These are phyloP conservation scores for Mycena latifolia DNA, from an alignment of 768 basidiomycete genomes.

Conservation along the genomic window DNA sequence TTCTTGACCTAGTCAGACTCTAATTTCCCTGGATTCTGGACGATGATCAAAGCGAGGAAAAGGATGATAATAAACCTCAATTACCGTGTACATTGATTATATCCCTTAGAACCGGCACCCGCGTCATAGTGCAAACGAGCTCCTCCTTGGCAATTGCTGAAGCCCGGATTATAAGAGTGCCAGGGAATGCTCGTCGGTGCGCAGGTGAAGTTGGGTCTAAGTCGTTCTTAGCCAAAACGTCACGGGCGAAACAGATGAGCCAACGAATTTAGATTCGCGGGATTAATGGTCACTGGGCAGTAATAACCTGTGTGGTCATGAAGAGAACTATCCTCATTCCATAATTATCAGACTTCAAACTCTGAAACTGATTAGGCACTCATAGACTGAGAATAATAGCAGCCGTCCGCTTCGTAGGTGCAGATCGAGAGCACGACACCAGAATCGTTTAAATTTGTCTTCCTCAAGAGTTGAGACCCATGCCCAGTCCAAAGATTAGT, in stretches of 20 bases:
- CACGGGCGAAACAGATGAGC: neutral
- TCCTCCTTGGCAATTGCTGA: neutral
- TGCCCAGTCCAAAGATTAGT: too few species aligned
- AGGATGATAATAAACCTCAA: neutral
- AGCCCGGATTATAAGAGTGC: too few species aligned
- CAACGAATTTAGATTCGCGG: neutral
- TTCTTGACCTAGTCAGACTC: too few species aligned
- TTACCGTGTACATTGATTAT: neutral
- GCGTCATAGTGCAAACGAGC: neutral
- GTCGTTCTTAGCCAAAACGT: too few species aligned
- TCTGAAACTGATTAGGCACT: neutral
- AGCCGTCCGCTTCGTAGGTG: neutral
- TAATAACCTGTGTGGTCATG: neutral
- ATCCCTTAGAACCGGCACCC: too few species aligned
- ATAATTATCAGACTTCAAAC: neutral
- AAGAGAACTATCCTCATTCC: neutral
- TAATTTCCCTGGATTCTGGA: neutral
- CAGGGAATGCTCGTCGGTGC: too few species aligned
- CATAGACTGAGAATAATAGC: neutral
- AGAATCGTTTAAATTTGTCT: too few species aligned
- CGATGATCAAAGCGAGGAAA: neutral
- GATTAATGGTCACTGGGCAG: neutral
- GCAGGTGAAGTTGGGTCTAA: neutral
- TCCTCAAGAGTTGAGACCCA: too few species aligned
- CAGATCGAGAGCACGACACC: neutral